Conservation (phyloP, 192 early-diverging fungal genomes). For the Umbelopsis sp. region DNA sequence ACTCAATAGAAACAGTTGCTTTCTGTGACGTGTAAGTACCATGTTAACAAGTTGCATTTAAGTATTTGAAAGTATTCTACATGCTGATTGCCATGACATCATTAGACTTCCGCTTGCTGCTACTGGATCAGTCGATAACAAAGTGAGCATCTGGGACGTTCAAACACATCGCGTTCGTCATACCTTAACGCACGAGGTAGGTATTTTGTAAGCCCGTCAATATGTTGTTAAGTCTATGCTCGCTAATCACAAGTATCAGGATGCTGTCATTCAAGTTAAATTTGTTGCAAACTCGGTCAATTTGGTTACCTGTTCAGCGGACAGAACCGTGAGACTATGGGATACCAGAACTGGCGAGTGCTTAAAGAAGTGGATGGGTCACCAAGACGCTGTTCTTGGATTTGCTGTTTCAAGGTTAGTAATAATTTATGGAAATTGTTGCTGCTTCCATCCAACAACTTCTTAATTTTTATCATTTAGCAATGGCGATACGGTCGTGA, state of each 20-base stretch:
- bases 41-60: background rate
- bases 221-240: background rate
- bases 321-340: slow-evolving; percentile 85
- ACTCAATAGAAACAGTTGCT: slow-evolving; percentile 85
- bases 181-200: slow-evolving; percentile 76
- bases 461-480: slow-evolving; percentile 1
- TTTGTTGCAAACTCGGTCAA: slow-evolving; percentile 74
- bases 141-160: slow-evolving; percentile 92
- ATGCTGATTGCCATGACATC: background rate
- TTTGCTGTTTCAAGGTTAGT: slow-evolving; percentile 67
- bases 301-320: slow-evolving; percentile 77
- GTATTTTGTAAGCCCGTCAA: background rate
- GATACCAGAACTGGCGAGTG: slow-evolving; percentile 87
- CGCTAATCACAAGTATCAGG: slow-evolving; percentile 40
- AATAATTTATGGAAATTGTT: background rate
- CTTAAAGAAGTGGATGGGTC: slow-evolving; percentile 76
- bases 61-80: background rate
- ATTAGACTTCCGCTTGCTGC: slow-evolving; percentile 72
- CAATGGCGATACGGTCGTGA: slow-evolving; percentile 74
- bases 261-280: slow-evolving; percentile 78
- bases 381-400: slow-evolving; percentile 85
- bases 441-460: background rate
- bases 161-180: slow-evolving; percentile 79
- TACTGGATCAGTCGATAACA: slow-evolving; percentile 87
- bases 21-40: slow-evolving; percentile 65